phyloP scores from a whole-genome alignment of 352 stramenopile genomes.

The Phytophthora sp. region DNA sequence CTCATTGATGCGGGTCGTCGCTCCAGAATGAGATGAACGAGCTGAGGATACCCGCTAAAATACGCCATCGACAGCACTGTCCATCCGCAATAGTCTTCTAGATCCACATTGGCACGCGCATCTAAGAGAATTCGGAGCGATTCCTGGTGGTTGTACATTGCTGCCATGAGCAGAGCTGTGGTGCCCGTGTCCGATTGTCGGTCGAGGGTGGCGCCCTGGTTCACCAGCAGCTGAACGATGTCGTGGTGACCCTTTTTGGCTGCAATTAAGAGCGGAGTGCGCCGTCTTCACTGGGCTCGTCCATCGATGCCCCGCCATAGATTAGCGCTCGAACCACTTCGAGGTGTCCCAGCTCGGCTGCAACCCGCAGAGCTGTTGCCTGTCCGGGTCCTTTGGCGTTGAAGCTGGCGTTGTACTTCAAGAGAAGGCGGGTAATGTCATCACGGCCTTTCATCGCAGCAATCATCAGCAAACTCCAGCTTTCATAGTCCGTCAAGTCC shows the following conservation, averaged over 20 bases:
- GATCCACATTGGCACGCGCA: slow-evolving; percentile 11
- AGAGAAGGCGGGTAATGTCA: slow-evolving; percentile 7
- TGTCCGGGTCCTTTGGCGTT: slow-evolving; percentile 8
- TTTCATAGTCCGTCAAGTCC: slow-evolving; percentile 6
- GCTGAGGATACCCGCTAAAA: slow-evolving; percentile 24
- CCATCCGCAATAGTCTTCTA: slow-evolving; percentile 3
- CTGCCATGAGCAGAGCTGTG: slow-evolving; percentile 13
- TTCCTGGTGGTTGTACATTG: slow-evolving; percentile 16
- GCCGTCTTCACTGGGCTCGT: slow-evolving; percentile 15
- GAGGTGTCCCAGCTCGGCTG: slow-evolving; percentile 5
- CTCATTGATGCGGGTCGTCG: not conserved
- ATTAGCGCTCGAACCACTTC: slow-evolving; percentile 11
- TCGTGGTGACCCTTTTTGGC: slow-evolving; percentile 12
- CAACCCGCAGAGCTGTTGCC: slow-evolving; percentile 13
- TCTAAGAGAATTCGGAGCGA: slow-evolving; percentile 25
- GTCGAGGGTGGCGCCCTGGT: slow-evolving; percentile 11
- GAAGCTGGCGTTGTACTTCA: slow-evolving; percentile 8
- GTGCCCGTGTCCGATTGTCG: not conserved
- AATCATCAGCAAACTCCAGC: slow-evolving; percentile 14
- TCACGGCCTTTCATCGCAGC: slow-evolving; percentile 1
- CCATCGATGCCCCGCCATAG: not conserved
- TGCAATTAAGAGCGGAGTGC: slow-evolving; percentile 9
- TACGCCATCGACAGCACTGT: slow-evolving; percentile 21
- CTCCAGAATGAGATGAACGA: slow-evolving; percentile 23
- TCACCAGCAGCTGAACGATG: slow-evolving; percentile 16